Evolutionary conservation across 2,329 filamentous ascomycete species (phyloP), one percentile per base, ranked within the genome.

Genomic region (Magnaporthiopsis poae): DNA sequence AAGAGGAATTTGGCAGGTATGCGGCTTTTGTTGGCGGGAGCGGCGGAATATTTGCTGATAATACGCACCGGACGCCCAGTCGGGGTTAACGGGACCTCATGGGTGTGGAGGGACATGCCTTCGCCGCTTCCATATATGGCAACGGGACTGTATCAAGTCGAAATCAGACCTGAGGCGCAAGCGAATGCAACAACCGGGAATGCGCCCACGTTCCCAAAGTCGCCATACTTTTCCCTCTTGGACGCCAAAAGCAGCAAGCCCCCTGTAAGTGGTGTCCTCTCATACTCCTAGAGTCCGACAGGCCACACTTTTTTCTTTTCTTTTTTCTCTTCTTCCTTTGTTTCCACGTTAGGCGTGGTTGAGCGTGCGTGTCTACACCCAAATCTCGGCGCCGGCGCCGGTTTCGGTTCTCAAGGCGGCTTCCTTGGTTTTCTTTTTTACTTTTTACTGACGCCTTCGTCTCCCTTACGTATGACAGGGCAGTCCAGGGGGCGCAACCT

Each of bases 81-180:
- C 3, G 59, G 64, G 13, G 61, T 67, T 46, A 71, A 61, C 13
- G 71, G 69, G 0, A 70, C 69, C 9, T 68, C 70, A 21, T 73
- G 68, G 64, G 8, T 65, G 0, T 75, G 73, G 73, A 36, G 65
- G 2, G 66, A 67, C 3, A 68, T 70, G 18, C 73, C 73, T 0
- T 73, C 69, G 60, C 73, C 73, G 15, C 69, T 74, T 11, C 69
- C 68, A 1, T 72, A 69, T 66, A 36, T 73, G 15, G 59, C 62
- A 59, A 67, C 64, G 25, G 73, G 72, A 5, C 62, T 73, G 60
- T 75, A 74, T 31, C 69, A 73, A 66, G 67, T 74, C 27, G 72
- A 74, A 64, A 65, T 74, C 33, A 66, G 68, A 35, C 66, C 70
- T 9, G 62, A 62, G 21, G 21, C 11, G 8, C 61, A 5, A 5